These are phyloP conservation scores for Lasiosphaeria hispida DNA, from an alignment of 495 filamentous ascomycete genomes.

Conservation along the genomic window DNA sequence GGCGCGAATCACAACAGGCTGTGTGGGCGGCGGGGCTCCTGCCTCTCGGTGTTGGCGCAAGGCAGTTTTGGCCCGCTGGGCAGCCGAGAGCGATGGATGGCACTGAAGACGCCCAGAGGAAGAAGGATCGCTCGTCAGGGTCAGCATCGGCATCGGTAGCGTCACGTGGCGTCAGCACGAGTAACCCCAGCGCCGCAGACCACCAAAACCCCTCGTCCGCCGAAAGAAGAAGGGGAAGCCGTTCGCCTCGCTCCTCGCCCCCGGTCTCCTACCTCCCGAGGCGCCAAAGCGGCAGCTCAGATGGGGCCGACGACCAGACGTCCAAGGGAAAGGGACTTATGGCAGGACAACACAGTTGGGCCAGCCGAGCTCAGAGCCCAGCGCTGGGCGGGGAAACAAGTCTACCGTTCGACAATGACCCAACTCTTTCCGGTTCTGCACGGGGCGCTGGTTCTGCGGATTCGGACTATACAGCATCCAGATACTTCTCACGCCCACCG, in stretches of 20 bases:
- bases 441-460: not conserved
- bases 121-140: conserved; percentile 25
- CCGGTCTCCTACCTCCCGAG: conserved; percentile 5
- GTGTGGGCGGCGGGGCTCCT: conserved; percentile 10
- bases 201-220: conserved; percentile 19
- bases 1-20: conserved; percentile 6
- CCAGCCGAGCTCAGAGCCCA: not conserved
- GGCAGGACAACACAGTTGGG: conserved; percentile 9
- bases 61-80: conserved; percentile 14
- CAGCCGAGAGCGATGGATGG: conserved; percentile 26
- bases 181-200: conserved; percentile 9
- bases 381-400: not conserved
- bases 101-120: conserved; percentile 3
- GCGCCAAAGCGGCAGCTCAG: conserved; percentile 17
- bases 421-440: not conserved
- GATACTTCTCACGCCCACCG: conserved; percentile 34
- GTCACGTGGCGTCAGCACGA: conserved; percentile 36
- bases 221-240: conserved; percentile 10
- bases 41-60: conserved; percentile 9
- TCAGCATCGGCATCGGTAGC: conserved; percentile 18
- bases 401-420: not conserved
- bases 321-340: conserved; percentile 16
- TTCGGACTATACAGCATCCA: conserved; percentile 19
- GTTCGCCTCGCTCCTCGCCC: conserved; percentile 13
- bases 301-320: conserved; percentile 7